Conservation (phyloP, 2,329 filamentous ascomycete genomes). For the Xylariaceae sp. region DNA sequence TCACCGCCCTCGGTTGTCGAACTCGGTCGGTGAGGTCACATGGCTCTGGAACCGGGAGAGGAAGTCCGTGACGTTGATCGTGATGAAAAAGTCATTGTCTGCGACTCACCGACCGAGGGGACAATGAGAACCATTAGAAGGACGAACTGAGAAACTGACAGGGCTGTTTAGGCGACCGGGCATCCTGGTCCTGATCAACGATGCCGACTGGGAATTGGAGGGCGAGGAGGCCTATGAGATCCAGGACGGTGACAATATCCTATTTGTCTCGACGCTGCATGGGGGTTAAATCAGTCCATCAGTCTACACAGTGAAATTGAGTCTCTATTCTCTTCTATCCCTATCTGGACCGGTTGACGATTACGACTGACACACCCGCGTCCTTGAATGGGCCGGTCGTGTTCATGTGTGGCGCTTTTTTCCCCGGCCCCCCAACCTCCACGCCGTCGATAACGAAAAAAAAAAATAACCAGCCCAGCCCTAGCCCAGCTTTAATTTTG, state of each 20-base stretch:
- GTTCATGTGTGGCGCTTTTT: not conserved
- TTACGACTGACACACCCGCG: not conserved
- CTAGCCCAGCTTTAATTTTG: not conserved
- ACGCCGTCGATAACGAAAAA: not conserved
- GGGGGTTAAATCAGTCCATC: conserved; percentile 58
- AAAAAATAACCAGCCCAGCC: too few species aligned
- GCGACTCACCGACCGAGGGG: conserved; percentile 17
- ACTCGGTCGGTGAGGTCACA: conserved; percentile 1
- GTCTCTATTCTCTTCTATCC: not conserved
- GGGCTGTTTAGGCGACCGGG: conserved; percentile 68
- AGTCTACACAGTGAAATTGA: not conserved
- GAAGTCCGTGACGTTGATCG: not conserved
- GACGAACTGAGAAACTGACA: conserved; percentile 20
- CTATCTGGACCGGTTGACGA: not conserved
- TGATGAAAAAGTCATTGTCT: conserved; percentile 5
- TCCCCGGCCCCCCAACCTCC: not conserved
- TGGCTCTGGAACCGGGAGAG: not conserved
- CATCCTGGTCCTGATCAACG: conserved; percentile 94
- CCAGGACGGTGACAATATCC: conserved; percentile 74
- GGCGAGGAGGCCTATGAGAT: conserved; percentile 88
- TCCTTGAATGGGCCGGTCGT: not conserved
- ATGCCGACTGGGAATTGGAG: conserved; percentile 97
- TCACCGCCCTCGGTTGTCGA: not conserved
- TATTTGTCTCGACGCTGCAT: conserved; percentile 95
- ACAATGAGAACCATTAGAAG: not conserved